Conservation (phyloP, 768 basidiomycete genomes). For the Kwoniella botswanensis region DNA sequence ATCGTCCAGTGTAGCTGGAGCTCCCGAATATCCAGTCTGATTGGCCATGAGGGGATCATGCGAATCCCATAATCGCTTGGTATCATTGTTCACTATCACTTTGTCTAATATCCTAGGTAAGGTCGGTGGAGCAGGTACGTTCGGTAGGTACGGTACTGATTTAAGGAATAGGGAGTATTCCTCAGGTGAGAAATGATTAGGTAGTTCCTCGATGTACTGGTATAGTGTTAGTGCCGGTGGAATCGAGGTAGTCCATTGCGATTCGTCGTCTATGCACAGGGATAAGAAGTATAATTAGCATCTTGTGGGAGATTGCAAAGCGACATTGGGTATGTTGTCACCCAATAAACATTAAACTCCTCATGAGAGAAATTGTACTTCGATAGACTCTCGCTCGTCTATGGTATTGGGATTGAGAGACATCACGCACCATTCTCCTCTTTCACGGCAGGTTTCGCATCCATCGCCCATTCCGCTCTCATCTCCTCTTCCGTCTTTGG, state of each 20-base stretch:
- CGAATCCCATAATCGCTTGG: conserved; percentile 35
- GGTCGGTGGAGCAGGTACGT: conserved; percentile 83
- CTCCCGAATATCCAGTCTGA: conserved; percentile 18
- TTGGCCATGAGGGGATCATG: conserved; percentile 35
- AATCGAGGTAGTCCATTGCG: conserved; percentile 76
- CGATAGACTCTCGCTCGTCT: background rate
- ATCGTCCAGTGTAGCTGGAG: conserved; percentile 67
- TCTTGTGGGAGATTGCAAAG: too few relatives aligned
- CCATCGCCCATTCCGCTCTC: conserved; percentile 51
- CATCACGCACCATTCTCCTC: conserved; percentile 44
- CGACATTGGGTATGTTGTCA: too few relatives aligned
- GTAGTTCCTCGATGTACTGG: conserved; percentile 78
- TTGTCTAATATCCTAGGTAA: conserved; percentile 92
- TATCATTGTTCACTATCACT: conserved; percentile 76
- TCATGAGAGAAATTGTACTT: conserved; percentile 5
- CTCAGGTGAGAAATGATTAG: conserved; percentile 51
- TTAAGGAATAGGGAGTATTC: conserved; percentile 42
- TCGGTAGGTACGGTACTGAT: conserved; percentile 67
- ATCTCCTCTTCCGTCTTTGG: conserved; percentile 54
- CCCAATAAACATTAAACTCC: conserved; percentile 48
- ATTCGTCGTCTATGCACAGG: conserved; percentile 52
- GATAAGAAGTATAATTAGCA: background rate
- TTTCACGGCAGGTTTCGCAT: conserved; percentile 38
- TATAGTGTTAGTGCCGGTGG: conserved; percentile 79
- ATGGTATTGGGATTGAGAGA: conserved; percentile 10